A percentile compares a stretch with the other conserved stretches of the same genome.
Evolutionary conservation across 768 basidiomycete genomes (phyloP).

Genomic region (Boletus patriciae): DNA sequence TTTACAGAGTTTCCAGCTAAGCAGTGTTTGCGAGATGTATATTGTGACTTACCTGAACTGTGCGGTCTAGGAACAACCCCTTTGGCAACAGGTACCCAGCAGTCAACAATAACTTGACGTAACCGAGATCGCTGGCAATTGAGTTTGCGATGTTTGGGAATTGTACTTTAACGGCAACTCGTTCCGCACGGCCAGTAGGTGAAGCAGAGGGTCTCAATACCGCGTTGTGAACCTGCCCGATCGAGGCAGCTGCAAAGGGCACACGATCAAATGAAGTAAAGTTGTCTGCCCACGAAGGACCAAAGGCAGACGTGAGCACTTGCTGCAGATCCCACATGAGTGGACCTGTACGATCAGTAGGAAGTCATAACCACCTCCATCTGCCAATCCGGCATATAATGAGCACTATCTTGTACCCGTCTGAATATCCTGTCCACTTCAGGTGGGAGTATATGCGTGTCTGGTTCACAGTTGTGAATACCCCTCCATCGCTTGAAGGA

Average conservation of each 20-base stretch:
- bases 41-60: constrained; percentile 55
- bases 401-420: constrained; percentile 89
- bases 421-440: constrained; percentile 88
- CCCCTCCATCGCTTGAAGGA: neutral
- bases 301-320: constrained; percentile 77
- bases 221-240: constrained; percentile 91
- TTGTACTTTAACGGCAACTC: constrained; percentile 86
- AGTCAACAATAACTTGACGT: constrained; percentile 78
- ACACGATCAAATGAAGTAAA: constrained; percentile 80
- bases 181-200: constrained; percentile 54
- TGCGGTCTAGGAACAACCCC: constrained; percentile 88
- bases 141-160: constrained; percentile 90
- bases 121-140: constrained; percentile 84
- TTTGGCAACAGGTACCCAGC: constrained; percentile 80
- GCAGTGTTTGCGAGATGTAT: neutral
- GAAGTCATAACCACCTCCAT: constrained; percentile 66
- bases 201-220: constrained; percentile 52
- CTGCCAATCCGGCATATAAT: constrained; percentile 99
- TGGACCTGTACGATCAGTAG: neutral
- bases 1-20: constrained; percentile 24
- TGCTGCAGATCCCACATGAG: constrained; percentile 34
- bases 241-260: constrained; percentile 94
- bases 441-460: constrained; percentile 83
- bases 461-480: constrained; percentile 39
- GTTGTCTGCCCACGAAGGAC: constrained; percentile 65